Evolutionary conservation across 2,329 filamentous ascomycete species (phyloP).

Genomic region (Neonectria sp.): DNA sequence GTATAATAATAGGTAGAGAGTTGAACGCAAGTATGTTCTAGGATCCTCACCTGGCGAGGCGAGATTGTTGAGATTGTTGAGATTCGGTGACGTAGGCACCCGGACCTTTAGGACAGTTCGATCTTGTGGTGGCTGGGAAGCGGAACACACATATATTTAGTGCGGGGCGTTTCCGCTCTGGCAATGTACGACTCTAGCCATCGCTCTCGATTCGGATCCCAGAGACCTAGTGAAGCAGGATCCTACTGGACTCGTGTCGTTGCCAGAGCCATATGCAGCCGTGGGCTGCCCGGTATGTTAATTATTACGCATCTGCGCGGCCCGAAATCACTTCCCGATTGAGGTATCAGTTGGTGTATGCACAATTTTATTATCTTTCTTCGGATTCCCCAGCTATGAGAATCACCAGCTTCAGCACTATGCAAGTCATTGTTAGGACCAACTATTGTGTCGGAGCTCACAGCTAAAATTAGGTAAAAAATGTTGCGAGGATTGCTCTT

Average conservation of each 20-base stretch:
- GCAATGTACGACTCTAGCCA: too few relatives aligned
- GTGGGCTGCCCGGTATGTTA: neutral
- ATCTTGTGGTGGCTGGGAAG: too few relatives aligned
- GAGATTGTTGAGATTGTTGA: too few relatives aligned
- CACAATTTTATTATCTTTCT: neutral
- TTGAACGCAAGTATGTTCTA: too few relatives aligned
- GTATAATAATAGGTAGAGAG: too few relatives aligned
- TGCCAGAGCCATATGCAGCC: neutral
- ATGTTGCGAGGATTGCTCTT: conserved; percentile 19
- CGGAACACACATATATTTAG: too few relatives aligned
- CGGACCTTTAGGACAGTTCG: too few relatives aligned
- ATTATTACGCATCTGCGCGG: neutral
- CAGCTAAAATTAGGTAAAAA: conserved; percentile 1
- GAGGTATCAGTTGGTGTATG: neutral
- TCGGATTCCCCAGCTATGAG: neutral
- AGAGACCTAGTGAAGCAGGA: neutral
- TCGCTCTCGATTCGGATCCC: neutral
- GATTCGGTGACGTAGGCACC: too few relatives aligned
- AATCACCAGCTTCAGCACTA: conserved; percentile 2
- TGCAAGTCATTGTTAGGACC: neutral
- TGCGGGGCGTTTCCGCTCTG: too few relatives aligned
- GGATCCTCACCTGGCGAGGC: too few relatives aligned
- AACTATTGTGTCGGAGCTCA: neutral
- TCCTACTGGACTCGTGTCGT: neutral
- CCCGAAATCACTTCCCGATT: neutral